A percentile compares a stretch with the other conserved stretches of the same genome.
Evolutionary conservation across 1,139 yeast genomes (phyloP).

Genomic region (Sugiyamaella grinbergsii): DNA sequence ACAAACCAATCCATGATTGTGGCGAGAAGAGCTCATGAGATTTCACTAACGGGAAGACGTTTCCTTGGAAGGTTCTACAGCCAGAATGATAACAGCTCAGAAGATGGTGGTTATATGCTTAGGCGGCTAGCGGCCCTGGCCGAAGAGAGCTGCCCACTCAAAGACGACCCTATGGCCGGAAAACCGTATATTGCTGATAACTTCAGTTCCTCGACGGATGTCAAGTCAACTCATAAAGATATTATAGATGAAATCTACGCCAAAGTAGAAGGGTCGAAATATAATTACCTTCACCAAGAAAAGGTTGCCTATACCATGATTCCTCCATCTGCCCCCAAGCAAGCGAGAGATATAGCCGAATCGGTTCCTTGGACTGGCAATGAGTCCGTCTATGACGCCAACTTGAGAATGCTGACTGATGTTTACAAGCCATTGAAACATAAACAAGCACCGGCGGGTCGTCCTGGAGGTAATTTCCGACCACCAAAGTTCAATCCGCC

Average conservation of each 20-base stretch:
- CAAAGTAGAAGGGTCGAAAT: slow-evolving; percentile 33
- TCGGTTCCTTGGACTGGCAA: slow-evolving; percentile 70
- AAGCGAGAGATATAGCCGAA: slow-evolving; percentile 56
- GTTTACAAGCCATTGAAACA: slow-evolving; percentile 51
- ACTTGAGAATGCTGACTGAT: slow-evolving; percentile 66
- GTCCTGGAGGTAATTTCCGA: slow-evolving; percentile 18
- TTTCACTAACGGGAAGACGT: not conserved
- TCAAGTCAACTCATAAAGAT: slow-evolving; percentile 28
- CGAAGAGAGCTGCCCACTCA: slow-evolving; percentile 45
- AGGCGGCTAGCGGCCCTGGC: slow-evolving; percentile 47
- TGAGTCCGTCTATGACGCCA: slow-evolving; percentile 55
- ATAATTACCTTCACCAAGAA: slow-evolving; percentile 44
- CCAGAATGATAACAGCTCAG: not conserved
- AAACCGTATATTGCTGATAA: slow-evolving; percentile 13
- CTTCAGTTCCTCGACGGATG: not conserved
- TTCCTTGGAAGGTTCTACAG: slow-evolving; percentile 4
- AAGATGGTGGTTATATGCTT: slow-evolving; percentile 42
- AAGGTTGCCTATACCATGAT: slow-evolving; percentile 46
- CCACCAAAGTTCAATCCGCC: slow-evolving; percentile 27
- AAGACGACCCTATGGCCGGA: slow-evolving; percentile 42
- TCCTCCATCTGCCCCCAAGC: slow-evolving; percentile 52
- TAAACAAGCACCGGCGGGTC: slow-evolving; percentile 8
- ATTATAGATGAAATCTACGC: slow-evolving; percentile 32
- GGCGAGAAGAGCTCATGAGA: not conserved
- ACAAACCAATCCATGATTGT: slow-evolving; percentile 8